Conservation (phyloP, 2,329 filamentous ascomycete species). For the Hysterium pulicare region DNA sequence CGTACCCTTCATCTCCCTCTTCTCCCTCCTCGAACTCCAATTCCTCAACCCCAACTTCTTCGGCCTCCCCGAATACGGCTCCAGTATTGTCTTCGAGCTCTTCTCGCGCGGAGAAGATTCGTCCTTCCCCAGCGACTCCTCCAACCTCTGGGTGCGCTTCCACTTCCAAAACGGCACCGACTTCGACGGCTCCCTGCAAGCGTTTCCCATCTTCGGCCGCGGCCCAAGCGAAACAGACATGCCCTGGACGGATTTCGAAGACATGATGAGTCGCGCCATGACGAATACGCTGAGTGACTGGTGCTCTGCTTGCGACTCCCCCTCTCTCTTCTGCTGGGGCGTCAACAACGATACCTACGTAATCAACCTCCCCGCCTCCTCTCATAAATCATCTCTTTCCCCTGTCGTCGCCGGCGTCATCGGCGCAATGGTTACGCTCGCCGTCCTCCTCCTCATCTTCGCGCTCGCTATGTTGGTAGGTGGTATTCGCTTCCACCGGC, state of each 20-base stretch:
- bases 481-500: conserved; percentile 46
- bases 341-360: conserved; percentile 25
- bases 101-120: conserved; percentile 40
- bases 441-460: conserved; percentile 42
- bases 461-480: conserved; percentile 42
- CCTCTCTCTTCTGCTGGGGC: conserved; percentile 50
- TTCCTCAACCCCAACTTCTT: conserved; percentile 15
- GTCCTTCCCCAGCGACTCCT: conserved; percentile 36
- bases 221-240: conserved; percentile 47
- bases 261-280: conserved; percentile 43
- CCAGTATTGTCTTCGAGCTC: conserved; percentile 41
- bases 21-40: conserved; percentile 25
- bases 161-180: conserved; percentile 56
- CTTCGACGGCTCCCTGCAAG: conserved; percentile 26
- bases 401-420: conserved; percentile 54
- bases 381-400: conserved; percentile 21
- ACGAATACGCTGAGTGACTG: conserved; percentile 48
- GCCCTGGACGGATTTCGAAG: conserved; percentile 50
- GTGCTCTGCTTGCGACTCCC: conserved; percentile 49
- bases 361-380: conserved; percentile 1
- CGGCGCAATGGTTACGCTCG: conserved; percentile 53
- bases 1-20: conserved; percentile 30
- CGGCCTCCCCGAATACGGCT: conserved; percentile 25
- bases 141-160: conserved; percentile 55
- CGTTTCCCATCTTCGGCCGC: conserved; percentile 52